Base-by-base conservation (phyloP, 257 asterid species). In the Fraxinus excelsior region DNA sequence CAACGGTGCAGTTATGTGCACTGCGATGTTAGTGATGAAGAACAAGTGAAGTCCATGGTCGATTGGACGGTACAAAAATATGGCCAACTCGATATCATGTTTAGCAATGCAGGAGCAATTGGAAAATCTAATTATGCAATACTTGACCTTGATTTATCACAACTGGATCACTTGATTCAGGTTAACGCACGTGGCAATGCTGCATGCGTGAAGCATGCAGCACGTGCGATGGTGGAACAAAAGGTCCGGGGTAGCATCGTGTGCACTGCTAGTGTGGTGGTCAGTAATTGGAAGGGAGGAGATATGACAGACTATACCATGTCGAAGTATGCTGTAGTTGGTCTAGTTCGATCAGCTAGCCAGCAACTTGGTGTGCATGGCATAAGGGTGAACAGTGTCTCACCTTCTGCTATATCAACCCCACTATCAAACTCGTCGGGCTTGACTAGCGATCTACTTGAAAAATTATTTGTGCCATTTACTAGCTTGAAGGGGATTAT, bases 21-120 rank as follows among this genome's bases (percentile, higher is more conserved):
- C 18, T 87, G 93, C 25, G 90, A 89, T 62, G 88, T 87, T 7
- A 1, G 81, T 44, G 83, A 87, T 8, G 92, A 87, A 64, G 81
- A 81, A 19, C 88, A 90, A 53, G 91, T 86, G 16, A 72, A 80
- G 31, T 31, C 77, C 31, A 28, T 86, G 42, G 78, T 90, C 2
- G 78, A 86, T 11, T 81, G 74, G 60, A 87, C 90, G 1, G 84
- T 82, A 2, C 14, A 77, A 3, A 78, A 42, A 14, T 78, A 82
- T 25, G 94, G 88, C n/a, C 84, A 74, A 0, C 80, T 86, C 3
- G 87, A 88, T 32, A 49, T 85, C 70, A 80, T 89, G 83, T 87
- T 85, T 74, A 85, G 85, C 86, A 85, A 89, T 46, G 91, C 87
- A 34, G 90, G 88, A 14, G 37, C 44, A 0, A 0, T 26, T 1